phyloP scores from a whole-genome alignment of 2,329 filamentous ascomycete genomes.

The Aspergillus quadricinctus region DNA sequence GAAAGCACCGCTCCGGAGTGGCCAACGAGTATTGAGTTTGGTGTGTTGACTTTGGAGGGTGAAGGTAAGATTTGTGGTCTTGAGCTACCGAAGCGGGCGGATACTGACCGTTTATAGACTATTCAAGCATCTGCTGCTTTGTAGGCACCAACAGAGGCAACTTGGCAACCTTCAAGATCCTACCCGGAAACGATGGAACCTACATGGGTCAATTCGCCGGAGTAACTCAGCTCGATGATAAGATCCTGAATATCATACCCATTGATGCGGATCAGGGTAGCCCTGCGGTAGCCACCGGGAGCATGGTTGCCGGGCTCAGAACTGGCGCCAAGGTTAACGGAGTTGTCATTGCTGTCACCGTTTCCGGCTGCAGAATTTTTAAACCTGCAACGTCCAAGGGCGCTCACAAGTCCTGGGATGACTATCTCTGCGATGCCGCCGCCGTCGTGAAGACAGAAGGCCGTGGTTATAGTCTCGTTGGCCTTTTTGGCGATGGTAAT shows the following conservation, averaged over 20 bases:
- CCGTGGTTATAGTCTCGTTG: constrained; percentile 73
- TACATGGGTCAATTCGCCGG: constrained; percentile 73
- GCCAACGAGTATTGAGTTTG: constrained; percentile 81
- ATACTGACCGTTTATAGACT: constrained; percentile 50
- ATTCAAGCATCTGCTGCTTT: constrained; percentile 90
- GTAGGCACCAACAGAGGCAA: constrained; percentile 83
- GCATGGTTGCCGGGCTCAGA: constrained; percentile 69
- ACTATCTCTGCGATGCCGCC: constrained; percentile 75
- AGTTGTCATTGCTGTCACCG: constrained; percentile 71
- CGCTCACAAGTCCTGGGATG: constrained; percentile 86
- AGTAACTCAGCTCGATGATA: constrained; percentile 60
- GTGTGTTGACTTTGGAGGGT: constrained; percentile 87
- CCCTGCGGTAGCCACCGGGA: constrained; percentile 69
- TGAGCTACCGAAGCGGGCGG: not conserved
- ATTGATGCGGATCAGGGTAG: constrained; percentile 74
- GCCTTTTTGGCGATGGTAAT: constrained; percentile 77
- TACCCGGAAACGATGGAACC: constrained; percentile 64
- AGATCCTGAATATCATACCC: constrained; percentile 70
- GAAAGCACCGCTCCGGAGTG: constrained; percentile 59
- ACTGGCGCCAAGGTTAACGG: constrained; percentile 73
- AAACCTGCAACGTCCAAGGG: constrained; percentile 80
- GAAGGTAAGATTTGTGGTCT: constrained; percentile 53
- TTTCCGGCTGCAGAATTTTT: constrained; percentile 76
- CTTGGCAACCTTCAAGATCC: constrained; percentile 82
- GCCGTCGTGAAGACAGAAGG: constrained; percentile 69